These are phyloP conservation scores for Solanum neorickii DNA, from an alignment of 257 asterid species.

Conservation along the genomic window DNA sequence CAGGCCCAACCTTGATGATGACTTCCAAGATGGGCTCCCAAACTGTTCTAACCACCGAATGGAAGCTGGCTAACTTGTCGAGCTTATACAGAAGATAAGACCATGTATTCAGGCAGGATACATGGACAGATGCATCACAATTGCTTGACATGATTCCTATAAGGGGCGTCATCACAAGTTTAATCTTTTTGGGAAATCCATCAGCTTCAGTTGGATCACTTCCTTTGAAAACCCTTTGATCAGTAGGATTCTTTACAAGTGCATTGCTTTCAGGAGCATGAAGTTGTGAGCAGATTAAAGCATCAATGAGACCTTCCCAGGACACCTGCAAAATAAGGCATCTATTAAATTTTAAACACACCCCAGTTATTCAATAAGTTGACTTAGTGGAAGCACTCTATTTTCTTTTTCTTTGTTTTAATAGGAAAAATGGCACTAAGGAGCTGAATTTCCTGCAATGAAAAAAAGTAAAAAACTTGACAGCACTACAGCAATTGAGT, in stretches of 20 bases:
- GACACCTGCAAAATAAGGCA: constrained; percentile 45
- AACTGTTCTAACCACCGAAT: constrained; percentile 30
- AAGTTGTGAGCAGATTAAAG: constrained; percentile 33
- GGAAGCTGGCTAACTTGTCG: constrained; percentile 31
- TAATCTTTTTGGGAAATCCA: constrained; percentile 29
- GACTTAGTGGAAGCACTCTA: background rate
- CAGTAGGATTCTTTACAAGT: constrained; percentile 4
- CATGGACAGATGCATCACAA: constrained; percentile 55
- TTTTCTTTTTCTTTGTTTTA: background rate
- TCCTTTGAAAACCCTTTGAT: constrained; percentile 12
- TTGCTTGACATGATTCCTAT: constrained; percentile 56
- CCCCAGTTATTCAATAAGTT: background rate
- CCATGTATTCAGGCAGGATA: constrained; percentile 76
- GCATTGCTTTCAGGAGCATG: constrained; percentile 17
- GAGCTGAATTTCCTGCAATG: background rate
- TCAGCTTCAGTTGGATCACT: constrained; percentile 16
- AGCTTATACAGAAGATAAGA: constrained; percentile 73
- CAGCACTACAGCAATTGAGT: background rate
- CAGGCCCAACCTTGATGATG: constrained; percentile 48
- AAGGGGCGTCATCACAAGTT: constrained; percentile 72
- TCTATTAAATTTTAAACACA: background rate
- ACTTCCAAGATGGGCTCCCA: constrained; percentile 62
- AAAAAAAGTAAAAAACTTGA: background rate
- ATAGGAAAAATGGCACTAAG: background rate
- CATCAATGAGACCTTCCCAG: constrained; percentile 76